Base-by-base conservation (phyloP, 495 filamentous ascomycete species). In the Xylaria acuta region DNA sequence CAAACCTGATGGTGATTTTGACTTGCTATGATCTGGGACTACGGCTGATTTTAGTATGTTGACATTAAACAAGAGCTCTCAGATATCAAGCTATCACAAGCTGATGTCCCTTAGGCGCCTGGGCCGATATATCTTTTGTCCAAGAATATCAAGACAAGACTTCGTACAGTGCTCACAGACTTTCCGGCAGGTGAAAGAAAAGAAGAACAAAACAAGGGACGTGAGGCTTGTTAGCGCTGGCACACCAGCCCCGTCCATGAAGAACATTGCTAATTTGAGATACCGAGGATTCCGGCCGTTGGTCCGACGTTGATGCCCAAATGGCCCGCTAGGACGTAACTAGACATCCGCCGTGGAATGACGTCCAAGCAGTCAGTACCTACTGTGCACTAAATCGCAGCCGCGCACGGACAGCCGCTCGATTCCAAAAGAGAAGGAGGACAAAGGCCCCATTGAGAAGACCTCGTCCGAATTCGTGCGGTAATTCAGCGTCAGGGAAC, bases 391-490 rank as follows among this genome's bases (percentile, higher is more conserved):
- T 38, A 25, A n/a, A 51, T 49, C 43, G 63, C 25, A 32, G 63
- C 41, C 27, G 63, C 25, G 63, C 63, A 65, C 38, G n/a, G 40
- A 47, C 40, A 65, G 34, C 3, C 18, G 38, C 45, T 20, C 1
- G 27, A 53, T 36, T 51, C 64, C 49, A 14, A 67, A 67, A 54
- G 27, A 27, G 34, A 27, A 34, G 8, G 30, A 54, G n/a, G 47
- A 43, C 5, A 11, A 56, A 27, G 45, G 43, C 65, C 65, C 22
- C 49, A 67, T 67, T 56, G 32, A 56, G 65, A 56, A 43, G 32
- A 22, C 64, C 6, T 60, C 38, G 40, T 67, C 36, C 65, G 30
- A 32, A 67, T 56, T 36, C 30, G 65, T 67, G 34, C 36, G 22
- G 32, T 16, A 67, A 67, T 38, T 45, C 41, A 43, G 30, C 41